These are phyloP conservation scores for Colletotrichum caudatum DNA, from an alignment of 2,329 filamentous ascomycete genomes.

Conservation along the genomic window DNA sequence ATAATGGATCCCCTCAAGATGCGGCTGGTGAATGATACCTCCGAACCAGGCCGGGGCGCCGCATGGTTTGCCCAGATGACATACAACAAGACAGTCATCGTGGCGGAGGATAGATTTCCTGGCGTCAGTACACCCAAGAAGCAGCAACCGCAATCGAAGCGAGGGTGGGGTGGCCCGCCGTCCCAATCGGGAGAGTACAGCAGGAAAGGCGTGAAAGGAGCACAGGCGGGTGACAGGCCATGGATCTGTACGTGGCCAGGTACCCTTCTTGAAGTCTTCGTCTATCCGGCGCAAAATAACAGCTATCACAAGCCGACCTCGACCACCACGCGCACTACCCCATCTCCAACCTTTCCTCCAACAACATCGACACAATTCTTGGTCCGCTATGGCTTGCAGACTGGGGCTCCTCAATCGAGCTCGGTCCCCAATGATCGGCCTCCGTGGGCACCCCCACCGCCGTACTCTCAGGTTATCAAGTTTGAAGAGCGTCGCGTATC, in stretches of 20 bases:
- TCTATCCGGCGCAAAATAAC: slow-evolving; percentile 66
- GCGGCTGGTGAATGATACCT: slow-evolving; percentile 64
- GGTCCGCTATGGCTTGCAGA: slow-evolving; percentile 27
- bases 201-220: slow-evolving; percentile 52
- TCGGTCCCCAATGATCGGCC: slow-evolving; percentile 15
- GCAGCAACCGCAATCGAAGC: slow-evolving; percentile 46
- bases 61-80: slow-evolving; percentile 66
- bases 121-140: slow-evolving; percentile 39
- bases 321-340: slow-evolving; percentile 21
- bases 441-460: slow-evolving; percentile 44
- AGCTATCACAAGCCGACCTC: slow-evolving; percentile 47
- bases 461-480: slow-evolving; percentile 67
- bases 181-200: slow-evolving; percentile 48
- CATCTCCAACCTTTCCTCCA: slow-evolving; percentile 39
- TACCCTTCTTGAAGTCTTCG: slow-evolving; percentile 67
- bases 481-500: slow-evolving; percentile 64
- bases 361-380: slow-evolving; percentile 35
- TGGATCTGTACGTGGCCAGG: slow-evolving; percentile 72
- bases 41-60: slow-evolving; percentile 61
- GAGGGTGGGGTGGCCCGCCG: slow-evolving; percentile 21
- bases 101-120: slow-evolving; percentile 58
- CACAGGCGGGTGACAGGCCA: slow-evolving; percentile 62
- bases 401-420: neutral
- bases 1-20: slow-evolving; percentile 55
- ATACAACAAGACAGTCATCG: slow-evolving; percentile 69